phyloP scores from a whole-genome alignment of 1,284 basidiomycete species.

The Puccinia horiana region DNA sequence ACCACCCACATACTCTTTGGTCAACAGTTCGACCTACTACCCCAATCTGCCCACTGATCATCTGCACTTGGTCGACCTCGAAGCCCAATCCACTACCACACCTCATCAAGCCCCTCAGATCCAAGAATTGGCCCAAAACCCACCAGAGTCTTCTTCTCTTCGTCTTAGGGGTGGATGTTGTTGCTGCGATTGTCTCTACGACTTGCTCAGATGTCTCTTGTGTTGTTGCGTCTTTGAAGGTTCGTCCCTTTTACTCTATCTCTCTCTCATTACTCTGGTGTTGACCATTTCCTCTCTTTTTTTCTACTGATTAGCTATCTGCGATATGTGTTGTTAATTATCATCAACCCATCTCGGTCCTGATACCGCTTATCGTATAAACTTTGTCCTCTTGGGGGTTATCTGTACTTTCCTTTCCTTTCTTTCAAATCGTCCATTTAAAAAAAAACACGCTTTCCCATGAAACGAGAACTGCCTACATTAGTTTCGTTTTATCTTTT shows the following conservation, averaged over 20 bases:
- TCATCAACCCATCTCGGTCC: neutral
- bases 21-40: constrained; percentile 15
- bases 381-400: neutral
- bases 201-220: constrained; percentile 37
- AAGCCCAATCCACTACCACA: neutral
- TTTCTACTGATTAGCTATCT: neutral
- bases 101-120: neutral
- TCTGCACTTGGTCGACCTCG: constrained; percentile 7
- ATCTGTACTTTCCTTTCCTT: too few species aligned
- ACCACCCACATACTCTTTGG: neutral
- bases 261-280: neutral
- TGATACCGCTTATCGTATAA: neutral
- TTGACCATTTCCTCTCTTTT: neutral
- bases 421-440: neutral
- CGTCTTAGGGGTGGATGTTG: constrained; percentile 43
- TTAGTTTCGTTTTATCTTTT: too few species aligned
- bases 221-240: constrained; percentile 48
- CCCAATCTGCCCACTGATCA: too few species aligned
- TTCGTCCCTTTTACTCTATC: neutral
- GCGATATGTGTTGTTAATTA: neutral
- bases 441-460: too few species aligned
- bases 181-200: constrained; percentile 47
- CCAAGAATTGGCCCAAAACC: neutral
- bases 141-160: neutral
- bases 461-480: too few species aligned